Evolutionary conservation across 1,139 yeast species (phyloP), one percentile per base, ranked within the genome.

Genomic region (Eremothecium cymbalariae): DNA sequence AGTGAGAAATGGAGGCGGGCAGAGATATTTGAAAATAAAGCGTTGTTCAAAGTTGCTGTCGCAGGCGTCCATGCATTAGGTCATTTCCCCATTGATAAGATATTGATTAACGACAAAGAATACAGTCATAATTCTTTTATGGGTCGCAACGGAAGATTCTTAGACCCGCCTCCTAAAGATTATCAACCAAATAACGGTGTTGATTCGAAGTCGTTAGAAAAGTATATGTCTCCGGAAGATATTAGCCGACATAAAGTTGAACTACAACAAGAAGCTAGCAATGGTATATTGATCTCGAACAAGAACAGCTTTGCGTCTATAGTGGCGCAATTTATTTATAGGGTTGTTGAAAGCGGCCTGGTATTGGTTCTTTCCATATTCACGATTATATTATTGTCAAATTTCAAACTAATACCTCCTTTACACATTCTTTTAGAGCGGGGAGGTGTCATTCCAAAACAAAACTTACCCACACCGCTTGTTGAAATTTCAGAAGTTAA

Each of bases 291-390:
- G 19, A 34, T 31, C 6, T 32, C 36, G 19, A 37, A 38, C 9
- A 38, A 35, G 9, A 36, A 39, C 18, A 9, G 3, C 12, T n/a
- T n/a, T 9, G 28, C 16, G n/a, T 16, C 30, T 16, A 9, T 27
- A 17, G 30, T 59, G 28, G 61, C 59, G 1, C 49, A 59, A 18
- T 67, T 63, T 52, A 56, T 47, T 41, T 64, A 45, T 52, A 64
- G 71, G 37, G 55, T 73, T 16, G 43, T 70, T 25, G 81, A 75
- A 48, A 75, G 74, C 42, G 56, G 72, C 2, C 53, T 68, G 16
- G 66, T 73, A 12, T 56, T 73, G 22, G 32, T 65, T 12, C 49
- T 66, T 36, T 42, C 66, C 42, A 42, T 59, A 32, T 43, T 61
- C 28, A 26, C 60, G 33, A 37, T 63, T 35, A 46, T 57, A 37